A percentile compares a stretch with the other conserved stretches of the same genome.
These are phyloP conservation scores for Apocynum venetum DNA, from an alignment of 257 asterid genomes.

Conservation along the genomic window DNA sequence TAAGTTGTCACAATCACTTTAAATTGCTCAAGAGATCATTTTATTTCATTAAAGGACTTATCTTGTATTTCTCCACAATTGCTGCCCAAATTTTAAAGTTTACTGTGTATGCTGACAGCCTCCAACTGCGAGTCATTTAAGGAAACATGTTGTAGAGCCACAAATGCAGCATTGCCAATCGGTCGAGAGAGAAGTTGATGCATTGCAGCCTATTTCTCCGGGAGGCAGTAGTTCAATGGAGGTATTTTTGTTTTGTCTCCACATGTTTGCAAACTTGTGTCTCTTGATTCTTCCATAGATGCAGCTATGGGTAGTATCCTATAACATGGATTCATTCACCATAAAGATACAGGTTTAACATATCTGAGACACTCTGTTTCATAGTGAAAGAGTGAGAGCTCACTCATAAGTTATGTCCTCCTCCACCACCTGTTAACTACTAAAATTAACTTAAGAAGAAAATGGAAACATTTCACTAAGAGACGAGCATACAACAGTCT, in stretches of 20 bases:
- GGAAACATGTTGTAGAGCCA: slow-evolving; percentile 34
- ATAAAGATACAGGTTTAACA: neutral
- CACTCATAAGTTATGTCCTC: neutral
- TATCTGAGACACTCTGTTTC: too few species aligned
- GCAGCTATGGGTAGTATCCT: neutral
- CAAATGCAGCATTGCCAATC: slow-evolving; percentile 33
- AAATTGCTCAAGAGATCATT: neutral
- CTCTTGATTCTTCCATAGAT: neutral
- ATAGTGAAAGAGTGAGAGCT: neutral
- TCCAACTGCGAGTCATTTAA: slow-evolving; percentile 21
- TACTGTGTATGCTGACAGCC: slow-evolving; percentile 36
- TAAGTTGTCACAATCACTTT: neutral
- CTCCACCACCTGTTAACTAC: neutral
- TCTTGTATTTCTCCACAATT: neutral
- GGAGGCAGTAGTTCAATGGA: slow-evolving; percentile 68
- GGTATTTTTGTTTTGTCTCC: slow-evolving; percentile 34
- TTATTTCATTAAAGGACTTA: neutral
- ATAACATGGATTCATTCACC: neutral
- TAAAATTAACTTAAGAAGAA: neutral
- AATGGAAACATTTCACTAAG: neutral
- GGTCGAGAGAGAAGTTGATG: slow-evolving; percentile 29
- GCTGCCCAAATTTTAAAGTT: slow-evolving; percentile 13
- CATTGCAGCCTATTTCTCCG: slow-evolving; percentile 46
- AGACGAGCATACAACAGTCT: neutral
- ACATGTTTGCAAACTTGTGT: neutral